Conservation (phyloP, 768 basidiomycete genomes). For the Russula lepida region DNA sequence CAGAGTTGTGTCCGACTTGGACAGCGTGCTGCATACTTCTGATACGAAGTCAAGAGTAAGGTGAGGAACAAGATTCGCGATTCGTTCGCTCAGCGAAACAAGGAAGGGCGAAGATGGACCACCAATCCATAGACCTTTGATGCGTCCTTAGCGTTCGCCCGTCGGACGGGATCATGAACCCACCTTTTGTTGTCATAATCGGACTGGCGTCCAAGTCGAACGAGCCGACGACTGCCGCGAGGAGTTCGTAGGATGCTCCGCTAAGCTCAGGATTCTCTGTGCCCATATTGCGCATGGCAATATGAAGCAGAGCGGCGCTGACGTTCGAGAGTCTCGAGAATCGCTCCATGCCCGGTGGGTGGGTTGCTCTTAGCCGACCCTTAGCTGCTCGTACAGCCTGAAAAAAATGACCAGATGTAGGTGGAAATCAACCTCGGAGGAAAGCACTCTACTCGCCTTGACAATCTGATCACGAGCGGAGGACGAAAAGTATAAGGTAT, state of each 20-base stretch:
- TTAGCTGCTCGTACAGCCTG: slow-evolving; percentile 75
- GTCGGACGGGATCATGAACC: slow-evolving; percentile 12
- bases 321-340: slow-evolving; percentile 77
- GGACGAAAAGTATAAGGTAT: slow-evolving; percentile 71
- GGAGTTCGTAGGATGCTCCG: slow-evolving; percentile 67
- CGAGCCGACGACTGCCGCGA: slow-evolving; percentile 67
- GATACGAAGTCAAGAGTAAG: slow-evolving; percentile 82
- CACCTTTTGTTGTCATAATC: slow-evolving; percentile 63
- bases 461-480: slow-evolving; percentile 60
- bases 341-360: slow-evolving; percentile 47
- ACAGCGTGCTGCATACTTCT: slow-evolving; percentile 69
- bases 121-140: slow-evolving; percentile 45
- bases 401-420: background rate
- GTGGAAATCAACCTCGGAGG: background rate
- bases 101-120: slow-evolving; percentile 42
- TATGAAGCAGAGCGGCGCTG: slow-evolving; percentile 77
- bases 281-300: slow-evolving; percentile 73
- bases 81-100: slow-evolving; percentile 55
- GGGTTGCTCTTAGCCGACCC: slow-evolving; percentile 51
- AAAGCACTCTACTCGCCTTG: slow-evolving; percentile 40
- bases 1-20: slow-evolving; percentile 39
- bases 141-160: background rate
- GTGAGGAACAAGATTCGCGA: slow-evolving; percentile 68
- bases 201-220: slow-evolving; percentile 71
- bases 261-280: slow-evolving; percentile 70